A percentile compares a stretch with the other conserved stretches of the same genome.
These are phyloP conservation scores for Dipteronia dyeriana DNA, from an alignment of 345 rosid genomes.

Conservation along the genomic window DNA sequence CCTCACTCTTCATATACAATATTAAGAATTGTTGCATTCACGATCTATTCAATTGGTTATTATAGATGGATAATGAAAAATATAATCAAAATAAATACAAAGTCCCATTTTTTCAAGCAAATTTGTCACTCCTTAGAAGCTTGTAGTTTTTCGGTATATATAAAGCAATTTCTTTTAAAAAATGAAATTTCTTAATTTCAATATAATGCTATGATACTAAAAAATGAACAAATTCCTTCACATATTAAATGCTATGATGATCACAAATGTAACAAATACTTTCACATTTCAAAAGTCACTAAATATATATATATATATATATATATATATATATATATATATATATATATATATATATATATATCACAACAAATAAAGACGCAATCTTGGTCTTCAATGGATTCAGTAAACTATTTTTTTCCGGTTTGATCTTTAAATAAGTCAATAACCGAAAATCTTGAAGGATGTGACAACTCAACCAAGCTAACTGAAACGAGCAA, in stretches of 20 bases:
- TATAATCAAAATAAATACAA: background rate
- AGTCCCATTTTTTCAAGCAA: background rate
- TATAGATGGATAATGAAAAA: background rate
- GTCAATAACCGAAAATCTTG: background rate
- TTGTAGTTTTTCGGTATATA: too few species aligned
- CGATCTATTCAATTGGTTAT: background rate
- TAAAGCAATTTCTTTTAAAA: background rate
- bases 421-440: background rate
- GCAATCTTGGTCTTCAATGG: background rate
- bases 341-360: too few species aligned
- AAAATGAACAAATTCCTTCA: background rate
- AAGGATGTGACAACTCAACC: background rate
- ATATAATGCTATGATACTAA: background rate
- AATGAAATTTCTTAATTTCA: background rate
- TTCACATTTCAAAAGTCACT: background rate
- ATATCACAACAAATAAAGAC: too few species aligned
- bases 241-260: background rate
- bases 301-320: too few species aligned
- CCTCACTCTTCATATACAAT: constrained; percentile 1
- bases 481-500: background rate
- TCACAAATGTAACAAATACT: background rate
- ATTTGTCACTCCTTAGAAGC: background rate
- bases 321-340: too few species aligned
- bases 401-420: too few species aligned
- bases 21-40: background rate